Conservation (phyloP, 2,329 filamentous ascomycete species). For the Neofusicoccum umdonicola region DNA sequence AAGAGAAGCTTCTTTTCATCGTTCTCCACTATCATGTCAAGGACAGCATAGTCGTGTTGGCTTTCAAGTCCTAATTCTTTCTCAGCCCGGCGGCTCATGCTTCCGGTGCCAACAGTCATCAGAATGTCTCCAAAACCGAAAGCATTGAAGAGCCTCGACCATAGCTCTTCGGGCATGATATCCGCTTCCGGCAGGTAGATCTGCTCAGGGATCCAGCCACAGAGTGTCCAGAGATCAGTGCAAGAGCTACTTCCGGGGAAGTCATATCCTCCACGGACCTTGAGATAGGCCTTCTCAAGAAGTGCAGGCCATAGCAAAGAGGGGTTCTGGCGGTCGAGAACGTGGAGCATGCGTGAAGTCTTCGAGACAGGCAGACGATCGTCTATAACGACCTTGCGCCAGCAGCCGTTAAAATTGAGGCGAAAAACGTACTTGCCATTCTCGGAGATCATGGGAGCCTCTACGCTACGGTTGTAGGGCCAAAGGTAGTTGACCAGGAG, state of each 20-base stretch:
- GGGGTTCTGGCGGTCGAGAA: conserved; percentile 80
- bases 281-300: conserved; percentile 93
- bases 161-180: conserved; percentile 70
- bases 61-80: conserved; percentile 76
- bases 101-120: conserved; percentile 85
- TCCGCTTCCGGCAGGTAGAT: conserved; percentile 58
- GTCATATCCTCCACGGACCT: conserved; percentile 92
- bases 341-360: conserved; percentile 74
- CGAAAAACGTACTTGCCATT: conserved; percentile 89
- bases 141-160: conserved; percentile 71
- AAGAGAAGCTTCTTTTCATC: conserved; percentile 70
- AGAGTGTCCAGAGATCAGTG: conserved; percentile 88
- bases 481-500: conserved; percentile 71
- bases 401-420: conserved; percentile 95
- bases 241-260: conserved; percentile 97
- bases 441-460: conserved; percentile 61
- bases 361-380: conserved; percentile 79
- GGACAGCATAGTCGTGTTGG: conserved; percentile 90
- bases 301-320: conserved; percentile 86
- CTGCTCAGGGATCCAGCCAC: conserved; percentile 96
- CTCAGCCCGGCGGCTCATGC: conserved; percentile 74
- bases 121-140: conserved; percentile 79
- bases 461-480: conserved; percentile 63
- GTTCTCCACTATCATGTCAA: conserved; percentile 69
- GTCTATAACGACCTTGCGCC: conserved; percentile 82